These are phyloP conservation scores for Collybia nuda DNA, from an alignment of 768 basidiomycete species.

Conservation along the genomic window DNA sequence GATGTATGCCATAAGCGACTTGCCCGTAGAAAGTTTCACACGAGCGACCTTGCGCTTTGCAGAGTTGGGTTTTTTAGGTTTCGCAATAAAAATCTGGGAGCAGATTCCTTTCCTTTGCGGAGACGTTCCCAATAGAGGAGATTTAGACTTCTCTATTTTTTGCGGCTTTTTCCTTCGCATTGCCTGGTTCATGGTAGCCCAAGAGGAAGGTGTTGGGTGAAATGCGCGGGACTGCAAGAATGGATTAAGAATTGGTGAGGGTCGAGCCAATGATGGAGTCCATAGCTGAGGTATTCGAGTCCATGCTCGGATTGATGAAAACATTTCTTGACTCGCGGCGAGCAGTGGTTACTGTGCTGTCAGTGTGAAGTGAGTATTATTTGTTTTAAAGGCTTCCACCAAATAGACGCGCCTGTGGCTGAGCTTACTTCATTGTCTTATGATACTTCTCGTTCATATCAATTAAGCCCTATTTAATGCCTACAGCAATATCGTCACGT, in stretches of 20 bases:
- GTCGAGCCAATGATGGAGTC: constrained; percentile 23
- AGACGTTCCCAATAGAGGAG: constrained; percentile 77
- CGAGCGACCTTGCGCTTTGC: constrained; percentile 96
- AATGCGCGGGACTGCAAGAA: constrained; percentile 48
- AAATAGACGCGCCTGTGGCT: constrained; percentile 35
- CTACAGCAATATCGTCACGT: constrained; percentile 38
- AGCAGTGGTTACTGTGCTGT: no score
- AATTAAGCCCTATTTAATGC: constrained; percentile 27
- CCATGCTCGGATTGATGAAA: constrained; percentile 34
- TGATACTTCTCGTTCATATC: constrained; percentile 8
- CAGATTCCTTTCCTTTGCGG: constrained; percentile 94
- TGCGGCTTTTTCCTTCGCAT: constrained; percentile 72
- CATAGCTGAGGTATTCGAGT: constrained; percentile 25
- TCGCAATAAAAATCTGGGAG: constrained; percentile 73
- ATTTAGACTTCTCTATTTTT: constrained; percentile 52
- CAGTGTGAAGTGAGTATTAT: no score
- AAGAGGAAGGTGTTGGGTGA: constrained; percentile 57
- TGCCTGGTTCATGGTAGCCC: constrained; percentile 83
- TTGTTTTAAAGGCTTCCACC: constrained; percentile 6
- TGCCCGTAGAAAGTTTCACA: constrained; percentile 88
- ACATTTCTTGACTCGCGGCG: no score
- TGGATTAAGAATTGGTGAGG: constrained; percentile 4
- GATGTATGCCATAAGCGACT: constrained; percentile 90
- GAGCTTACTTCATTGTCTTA: constrained; percentile 4
- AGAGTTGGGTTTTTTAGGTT: constrained; percentile 98